These are phyloP conservation scores for Hura crepitans DNA, from an alignment of 441 rosid species.

Conservation along the genomic window DNA sequence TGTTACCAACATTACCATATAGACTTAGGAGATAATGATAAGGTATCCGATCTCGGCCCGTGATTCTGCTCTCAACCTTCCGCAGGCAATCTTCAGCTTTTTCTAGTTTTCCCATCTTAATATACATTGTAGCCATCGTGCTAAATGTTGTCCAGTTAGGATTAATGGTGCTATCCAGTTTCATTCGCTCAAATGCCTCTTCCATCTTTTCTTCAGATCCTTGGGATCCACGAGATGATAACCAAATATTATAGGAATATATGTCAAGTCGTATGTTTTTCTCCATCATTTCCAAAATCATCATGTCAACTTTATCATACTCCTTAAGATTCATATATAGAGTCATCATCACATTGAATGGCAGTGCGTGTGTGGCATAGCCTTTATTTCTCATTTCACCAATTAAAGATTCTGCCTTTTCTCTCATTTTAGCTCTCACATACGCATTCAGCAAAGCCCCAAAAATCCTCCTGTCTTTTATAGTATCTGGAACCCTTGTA, in stretches of 20 bases:
- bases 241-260: slow-evolving; percentile 89
- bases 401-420: slow-evolving; percentile 64
- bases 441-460: slow-evolving; percentile 85
- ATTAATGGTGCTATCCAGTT: slow-evolving; percentile 45
- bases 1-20: slow-evolving; percentile 70
- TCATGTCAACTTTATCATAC: slow-evolving; percentile 59
- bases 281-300: slow-evolving; percentile 72
- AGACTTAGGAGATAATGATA: slow-evolving; percentile 83
- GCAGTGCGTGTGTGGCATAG: slow-evolving; percentile 58
- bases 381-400: slow-evolving; percentile 63
- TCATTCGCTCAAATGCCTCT: slow-evolving; percentile 70
- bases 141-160: slow-evolving; percentile 95
- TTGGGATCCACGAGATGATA: slow-evolving; percentile 66
- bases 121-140: slow-evolving; percentile 88
- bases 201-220: slow-evolving; percentile 72
- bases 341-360: slow-evolving; percentile 95
- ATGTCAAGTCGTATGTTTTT: slow-evolving; percentile 61
- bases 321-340: slow-evolving; percentile 78
- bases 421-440: slow-evolving; percentile 51
- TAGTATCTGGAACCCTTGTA: slow-evolving; percentile 42
- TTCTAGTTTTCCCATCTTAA: slow-evolving; percentile 61
- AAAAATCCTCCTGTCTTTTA: slow-evolving; percentile 74
- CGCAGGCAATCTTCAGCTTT: slow-evolving; percentile 75
- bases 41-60: slow-evolving; percentile 73
- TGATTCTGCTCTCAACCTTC: slow-evolving; percentile 73